Evolutionary conservation across 2,329 filamentous ascomycete species (phyloP).

Genomic region (Aspergillus pseudoviridinutans): DNA sequence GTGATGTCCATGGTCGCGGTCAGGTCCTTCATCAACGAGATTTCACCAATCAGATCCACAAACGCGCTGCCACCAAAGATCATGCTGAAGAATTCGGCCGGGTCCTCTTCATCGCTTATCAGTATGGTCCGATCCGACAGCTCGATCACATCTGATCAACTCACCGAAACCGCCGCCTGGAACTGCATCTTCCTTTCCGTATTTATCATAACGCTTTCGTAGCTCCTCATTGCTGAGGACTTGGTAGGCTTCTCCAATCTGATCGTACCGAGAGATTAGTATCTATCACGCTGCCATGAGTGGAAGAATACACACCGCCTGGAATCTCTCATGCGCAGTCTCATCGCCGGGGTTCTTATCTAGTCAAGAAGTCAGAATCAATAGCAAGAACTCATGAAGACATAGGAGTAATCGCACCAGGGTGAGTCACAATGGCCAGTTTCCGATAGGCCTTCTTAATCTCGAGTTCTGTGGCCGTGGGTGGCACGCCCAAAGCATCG

Average conservation of each 20-base stretch:
- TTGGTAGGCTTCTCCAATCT: constrained; percentile 69
- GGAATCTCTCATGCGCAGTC: constrained; percentile 89
- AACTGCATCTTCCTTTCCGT: constrained; percentile 90
- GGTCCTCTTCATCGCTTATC: constrained; percentile 60
- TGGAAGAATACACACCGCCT: constrained; percentile 57
- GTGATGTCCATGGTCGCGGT: constrained; percentile 98
- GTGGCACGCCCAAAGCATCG: constrained; percentile 77
- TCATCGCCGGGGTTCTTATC: constrained; percentile 99
- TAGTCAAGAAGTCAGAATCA: constrained; percentile 32
- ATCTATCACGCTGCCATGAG: constrained; percentile 6
- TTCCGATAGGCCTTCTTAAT: constrained; percentile 98
- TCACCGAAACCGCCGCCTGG: constrained; percentile 83
- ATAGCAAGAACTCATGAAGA: constrained; percentile 10
- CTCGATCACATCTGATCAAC: constrained; percentile 11
- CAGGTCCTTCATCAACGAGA: constrained; percentile 96
- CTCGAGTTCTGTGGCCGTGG: constrained; percentile 81
- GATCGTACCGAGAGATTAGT: constrained; percentile 6
- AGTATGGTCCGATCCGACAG: background rate
- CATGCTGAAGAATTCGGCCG: constrained; percentile 94
- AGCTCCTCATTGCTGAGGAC: constrained; percentile 82
- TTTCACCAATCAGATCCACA: constrained; percentile 94
- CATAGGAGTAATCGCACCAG: constrained; percentile 52
- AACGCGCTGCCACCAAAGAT: constrained; percentile 98
- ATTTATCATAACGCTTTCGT: constrained; percentile 91
- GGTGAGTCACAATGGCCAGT: constrained; percentile 88